Evolutionary conservation across 1,284 basidiomycete genomes (phyloP), one percentile per base, ranked within the genome.

Genomic region (Butyriboletus regius): DNA sequence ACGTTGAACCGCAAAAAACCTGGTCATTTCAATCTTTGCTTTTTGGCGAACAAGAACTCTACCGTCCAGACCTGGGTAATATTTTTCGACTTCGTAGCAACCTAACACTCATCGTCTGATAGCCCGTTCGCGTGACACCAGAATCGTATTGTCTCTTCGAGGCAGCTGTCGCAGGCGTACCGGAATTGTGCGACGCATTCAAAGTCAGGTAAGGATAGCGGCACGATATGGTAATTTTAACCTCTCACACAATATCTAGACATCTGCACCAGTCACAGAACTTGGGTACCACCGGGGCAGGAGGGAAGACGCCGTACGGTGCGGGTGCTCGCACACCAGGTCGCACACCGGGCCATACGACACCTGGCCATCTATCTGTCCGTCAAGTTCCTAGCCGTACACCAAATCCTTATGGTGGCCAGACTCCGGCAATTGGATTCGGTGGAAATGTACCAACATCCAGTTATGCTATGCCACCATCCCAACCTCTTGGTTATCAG

Each of bases 171-270:
- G 84, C 88, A 9, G 91, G 89, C 50, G 90, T 97, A 22, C 83
- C 88, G 1, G 91, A 94, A 69, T 73, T 97, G 3, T 95, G 92
- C 59, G 91, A 96, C 65, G 92, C 92, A 15, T 97, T 97, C 82
- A 96, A 96, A 81, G 82, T 90, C 62, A 76, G 88, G 80, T 88
- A 69, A 62, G 78, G 56, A 20, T 7, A 5, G 14, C 12, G 14
- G 8, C 7, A 28, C 37, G 1, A 14, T 20, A 35, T 28, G 15
- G 4, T 26, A 32, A 22, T 32, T 38, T 51, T 59, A 52, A 49
- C 60, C 28, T 52, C 56, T 52, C 35, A 57, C 46, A 33, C 14
- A 24, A 32, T 50, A 10, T 51, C 37, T 52, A 85, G 86, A 55
- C 88, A 91, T 69, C 72, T 85, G 35, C 85, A 88, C 57, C 85